These are phyloP conservation scores for Cercospora zeae-maydis DNA, from an alignment of 2,329 filamentous ascomycete species.

Conservation along the genomic window DNA sequence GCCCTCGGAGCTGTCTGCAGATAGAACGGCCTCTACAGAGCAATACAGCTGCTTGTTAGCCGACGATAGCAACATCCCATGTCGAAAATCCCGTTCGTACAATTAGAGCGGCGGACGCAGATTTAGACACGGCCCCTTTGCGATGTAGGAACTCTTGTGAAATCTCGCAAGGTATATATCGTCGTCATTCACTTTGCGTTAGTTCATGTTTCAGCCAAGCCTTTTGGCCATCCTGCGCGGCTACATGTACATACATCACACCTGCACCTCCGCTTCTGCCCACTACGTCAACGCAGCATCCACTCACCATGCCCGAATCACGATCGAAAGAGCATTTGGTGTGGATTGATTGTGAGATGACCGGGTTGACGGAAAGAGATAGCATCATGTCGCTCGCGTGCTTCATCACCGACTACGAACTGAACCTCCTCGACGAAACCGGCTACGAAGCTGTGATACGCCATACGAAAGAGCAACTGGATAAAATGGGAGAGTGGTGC, in stretches of 20 bases:
- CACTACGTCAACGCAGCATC: not conserved
- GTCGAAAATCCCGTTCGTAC: no score
- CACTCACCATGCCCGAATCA: conserved; percentile 40
- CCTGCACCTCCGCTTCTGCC: not conserved
- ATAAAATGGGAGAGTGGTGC: conserved; percentile 87
- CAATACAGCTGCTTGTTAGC: no score
- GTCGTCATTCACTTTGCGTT: not conserved
- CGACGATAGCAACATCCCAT: no score
- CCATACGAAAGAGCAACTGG: conserved; percentile 65
- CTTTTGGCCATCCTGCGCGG: not conserved
- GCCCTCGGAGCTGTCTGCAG: no score
- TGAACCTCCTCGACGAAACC: conserved; percentile 68
- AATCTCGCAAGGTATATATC: not conserved
- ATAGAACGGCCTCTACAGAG: no score
- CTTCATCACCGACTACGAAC: conserved; percentile 69
- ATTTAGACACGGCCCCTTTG: no score
- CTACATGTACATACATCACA: not conserved
- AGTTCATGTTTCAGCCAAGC: not conserved
- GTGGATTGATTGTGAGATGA: conserved; percentile 96
- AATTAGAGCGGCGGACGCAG: no score
- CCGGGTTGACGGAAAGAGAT: conserved; percentile 61
- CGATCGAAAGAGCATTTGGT: conserved; percentile 65
- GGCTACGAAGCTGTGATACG: conserved; percentile 82
- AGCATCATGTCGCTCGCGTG: conserved; percentile 26
- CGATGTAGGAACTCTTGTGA: not conserved